Conservation (phyloP, 495 filamentous ascomycete species). For the Xylaria cubensis region DNA sequence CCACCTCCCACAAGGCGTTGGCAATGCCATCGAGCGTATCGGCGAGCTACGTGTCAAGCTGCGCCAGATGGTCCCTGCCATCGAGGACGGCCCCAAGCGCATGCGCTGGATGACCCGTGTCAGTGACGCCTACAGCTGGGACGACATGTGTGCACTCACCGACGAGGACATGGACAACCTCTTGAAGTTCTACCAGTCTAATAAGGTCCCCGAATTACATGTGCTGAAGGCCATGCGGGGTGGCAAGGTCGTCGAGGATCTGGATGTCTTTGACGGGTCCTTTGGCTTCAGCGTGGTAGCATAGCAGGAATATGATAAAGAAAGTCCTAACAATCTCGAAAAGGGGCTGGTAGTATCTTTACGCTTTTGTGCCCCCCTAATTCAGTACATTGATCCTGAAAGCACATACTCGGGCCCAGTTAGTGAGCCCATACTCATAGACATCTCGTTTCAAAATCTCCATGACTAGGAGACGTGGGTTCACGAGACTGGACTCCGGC, state of each 20-base stretch:
- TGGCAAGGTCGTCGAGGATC: constrained; percentile 51
- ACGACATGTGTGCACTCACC: constrained; percentile 83
- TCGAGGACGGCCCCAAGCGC: constrained; percentile 79
- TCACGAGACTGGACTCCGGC: neutral
- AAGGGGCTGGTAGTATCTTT: neutral
- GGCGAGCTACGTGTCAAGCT: constrained; percentile 81
- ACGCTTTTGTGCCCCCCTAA: neutral
- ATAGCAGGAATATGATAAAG: constrained; percentile 31
- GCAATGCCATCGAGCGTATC: constrained; percentile 82
- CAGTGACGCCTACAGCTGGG: constrained; percentile 84
- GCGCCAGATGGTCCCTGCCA: constrained; percentile 72
- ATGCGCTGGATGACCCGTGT: constrained; percentile 97
- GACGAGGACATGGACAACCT: constrained; percentile 85
- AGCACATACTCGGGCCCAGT: neutral
- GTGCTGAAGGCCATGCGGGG: constrained; percentile 58
- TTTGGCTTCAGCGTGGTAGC: constrained; percentile 64
- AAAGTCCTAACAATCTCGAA: neutral
- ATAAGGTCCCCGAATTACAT: constrained; percentile 54
- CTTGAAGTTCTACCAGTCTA: constrained; percentile 69
- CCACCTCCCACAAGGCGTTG: constrained; percentile 75
- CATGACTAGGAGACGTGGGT: neutral
- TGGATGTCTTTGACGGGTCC: constrained; percentile 62
- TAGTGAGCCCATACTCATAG: neutral
- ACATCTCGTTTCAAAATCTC: constrained; percentile 5
- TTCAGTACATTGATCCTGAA: neutral